Percentiles rank a stretch among this genome's conserved stretches.
These are phyloP conservation scores for Thraustotheca clavata DNA, from an alignment of 352 stramenopile genomes.

Conservation along the genomic window DNA sequence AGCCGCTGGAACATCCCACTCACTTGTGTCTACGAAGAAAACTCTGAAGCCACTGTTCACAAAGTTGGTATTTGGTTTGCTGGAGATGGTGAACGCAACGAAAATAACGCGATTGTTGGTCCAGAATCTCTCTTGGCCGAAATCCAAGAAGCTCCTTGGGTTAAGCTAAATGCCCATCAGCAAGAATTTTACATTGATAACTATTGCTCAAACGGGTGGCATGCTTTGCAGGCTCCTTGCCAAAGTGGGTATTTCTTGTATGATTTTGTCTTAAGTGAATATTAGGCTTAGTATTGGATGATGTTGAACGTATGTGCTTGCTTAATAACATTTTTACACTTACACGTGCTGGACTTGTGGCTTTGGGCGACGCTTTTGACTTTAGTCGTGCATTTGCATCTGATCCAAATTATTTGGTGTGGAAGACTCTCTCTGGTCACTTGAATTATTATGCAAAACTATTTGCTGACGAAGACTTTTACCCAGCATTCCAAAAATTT, in stretches of 20 bases:
- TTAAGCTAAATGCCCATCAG: conserved; percentile 95
- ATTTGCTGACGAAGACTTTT: conserved; percentile 46
- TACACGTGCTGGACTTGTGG: conserved; percentile 45
- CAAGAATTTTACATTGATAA: conserved; percentile 93
- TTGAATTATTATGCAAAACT: conserved; percentile 42
- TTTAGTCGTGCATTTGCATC: conserved; percentile 49
- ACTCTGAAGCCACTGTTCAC: conserved; percentile 31
- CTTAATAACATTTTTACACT: conserved; percentile 91
- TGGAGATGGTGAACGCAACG: conserved; percentile 30
- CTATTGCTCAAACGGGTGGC: conserved; percentile 83
- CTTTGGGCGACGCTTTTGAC: conserved; percentile 43
- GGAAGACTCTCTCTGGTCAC: conserved; percentile 56
- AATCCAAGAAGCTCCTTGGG: conserved; percentile 54
- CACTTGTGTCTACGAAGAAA: conserved; percentile 44
- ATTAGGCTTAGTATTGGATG: conserved; percentile 38
- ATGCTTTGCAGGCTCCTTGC: conserved; percentile 46
- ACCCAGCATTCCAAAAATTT: conserved; percentile 43
- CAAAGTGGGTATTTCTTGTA: conserved; percentile 25
- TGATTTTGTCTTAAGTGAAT: conserved; percentile 23
- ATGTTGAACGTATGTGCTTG: conserved; percentile 88
- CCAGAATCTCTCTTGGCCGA: conserved; percentile 54
- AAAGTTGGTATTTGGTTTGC: conserved; percentile 63
- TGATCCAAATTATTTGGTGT: conserved; percentile 50
- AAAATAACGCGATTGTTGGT: conserved; percentile 79
- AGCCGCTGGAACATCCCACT: conserved; percentile 85